Evolutionary conservation across 768 basidiomycete genomes (phyloP), one percentile per base, ranked within the genome.

Genomic region (Tricholoma sp.): DNA sequence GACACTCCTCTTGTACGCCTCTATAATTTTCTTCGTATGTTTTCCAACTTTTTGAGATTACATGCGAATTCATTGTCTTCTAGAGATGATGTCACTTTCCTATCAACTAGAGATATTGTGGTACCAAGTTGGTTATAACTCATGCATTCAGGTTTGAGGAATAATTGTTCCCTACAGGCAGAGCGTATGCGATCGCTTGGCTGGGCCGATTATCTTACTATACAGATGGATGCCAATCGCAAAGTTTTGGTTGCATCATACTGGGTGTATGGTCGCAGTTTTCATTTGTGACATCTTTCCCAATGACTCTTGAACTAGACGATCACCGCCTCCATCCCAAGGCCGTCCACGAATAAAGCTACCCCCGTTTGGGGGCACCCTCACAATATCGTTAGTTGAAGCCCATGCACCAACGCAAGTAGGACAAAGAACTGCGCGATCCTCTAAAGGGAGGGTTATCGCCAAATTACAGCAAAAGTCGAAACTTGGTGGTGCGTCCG

Each of bases 71-170:
- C 8, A 28, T 50, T 49, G 24, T 24, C 49, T 28, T 28, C 6
- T 59, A 95, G 93, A 94, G 67, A 88, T 91, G 77, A 90, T 94
- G 83, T 91, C 92, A 1, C 70, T 97, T 57, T 88, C 91, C 2
- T 97, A 97, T 70, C 94, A 96, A 64, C 78, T 98, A 13, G 95
- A 94, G 70, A 89, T 94, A 59, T 70, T 98, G 49, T 86, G 85
- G 80, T 89, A 85, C 64, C 91, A 94, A 66, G 80, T 79, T 59
- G 33, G 67, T 65, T 49, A 18, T 15, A 17, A 4, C 7, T 29
- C 36, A 50, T 39, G 39, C 31, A 24, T 31, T 52, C 49, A 59
- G 17, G 31, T 41, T 31, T 51, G 45, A 47, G 39, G 52, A 63
- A 50, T 32, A 42, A 24, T 45, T 75, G 15, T 31, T 47, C 54